Evolutionary conservation across 1,284 basidiomycete species (phyloP), one percentile per base, ranked within the genome.

Genomic region (Sanghuangporus sanghuang): DNA sequence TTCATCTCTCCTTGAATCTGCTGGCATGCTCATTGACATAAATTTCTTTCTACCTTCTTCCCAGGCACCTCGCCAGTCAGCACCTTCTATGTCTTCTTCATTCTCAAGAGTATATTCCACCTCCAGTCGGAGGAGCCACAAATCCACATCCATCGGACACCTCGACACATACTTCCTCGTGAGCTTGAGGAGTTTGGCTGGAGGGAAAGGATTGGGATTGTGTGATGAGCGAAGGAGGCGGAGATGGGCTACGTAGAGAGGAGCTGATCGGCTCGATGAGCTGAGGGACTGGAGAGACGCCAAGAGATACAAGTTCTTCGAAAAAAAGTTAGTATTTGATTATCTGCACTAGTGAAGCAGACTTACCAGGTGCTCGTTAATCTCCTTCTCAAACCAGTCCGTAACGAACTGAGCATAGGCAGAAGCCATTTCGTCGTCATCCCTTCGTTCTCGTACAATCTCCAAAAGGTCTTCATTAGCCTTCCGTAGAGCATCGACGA

Each of bases 391-490:
- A 71, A 80, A 84, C 83, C 84, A 85, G 57, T 81, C 79, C 62
- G 79, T 76, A 12, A 86, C 77, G 71, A 89, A 90, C 49, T 75
- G 73, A 14, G 79, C 77, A 71, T 90, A 90, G 46, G 78, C 76
- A n/a, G 69, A 66, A 27, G 50, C 36, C 48, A 63, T 35, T 18
- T 58, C 57, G 14, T 59, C 38, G 16, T 32, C 27, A 38, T 57
- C 55, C 27, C 63, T 49, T 18, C 56, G 63, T 21, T 35, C n/a
- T 18, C 66, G 67, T 53, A 78, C 72, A 32, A 73, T 73, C 23
- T 65, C 68, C 12, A 77, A 59, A 63, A 90, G 75, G 65, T 77
- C 80, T 67, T 87, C 85, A 69, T 87, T 89, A 7, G 88, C 86
- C 9, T 64, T 68, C 66, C 77, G 77, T 40, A 91, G 71, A 14